These are phyloP conservation scores for Colletotrichum sidae DNA, from an alignment of 2,329 filamentous ascomycete species.

Conservation along the genomic window DNA sequence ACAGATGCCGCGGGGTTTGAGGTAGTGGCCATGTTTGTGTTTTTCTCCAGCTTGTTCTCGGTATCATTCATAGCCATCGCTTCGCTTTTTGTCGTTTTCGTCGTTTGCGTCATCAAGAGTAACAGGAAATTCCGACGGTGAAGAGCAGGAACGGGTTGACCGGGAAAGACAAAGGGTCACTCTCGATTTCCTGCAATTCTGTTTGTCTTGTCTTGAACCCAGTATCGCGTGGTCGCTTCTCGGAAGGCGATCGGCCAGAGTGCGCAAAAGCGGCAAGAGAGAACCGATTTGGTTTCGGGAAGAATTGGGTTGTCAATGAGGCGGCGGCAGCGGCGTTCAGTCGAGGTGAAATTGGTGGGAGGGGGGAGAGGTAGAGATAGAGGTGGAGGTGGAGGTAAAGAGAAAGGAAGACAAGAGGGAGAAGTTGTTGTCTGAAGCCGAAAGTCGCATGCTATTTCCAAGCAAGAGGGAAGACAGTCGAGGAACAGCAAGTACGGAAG, in stretches of 20 bases:
- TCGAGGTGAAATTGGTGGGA: slow-evolving; percentile 26
- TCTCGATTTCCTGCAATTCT: slow-evolving; percentile 11
- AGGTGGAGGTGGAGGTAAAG: not conserved
- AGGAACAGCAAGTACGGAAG: slow-evolving; percentile 6
- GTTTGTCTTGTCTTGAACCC: too few species aligned
- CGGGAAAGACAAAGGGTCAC: slow-evolving; percentile 40
- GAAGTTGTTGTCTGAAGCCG: slow-evolving; percentile 31
- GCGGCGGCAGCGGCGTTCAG: slow-evolving; percentile 30
- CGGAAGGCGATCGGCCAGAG: slow-evolving; percentile 13
- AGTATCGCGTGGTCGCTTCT: too few species aligned
- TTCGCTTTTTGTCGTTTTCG: slow-evolving; percentile 46
- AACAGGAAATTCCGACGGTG: not conserved
- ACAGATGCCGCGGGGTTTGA: slow-evolving; percentile 45
- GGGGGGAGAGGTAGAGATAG: not conserved
- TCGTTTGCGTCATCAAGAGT: slow-evolving; percentile 41
- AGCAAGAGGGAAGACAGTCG: slow-evolving; percentile 5
- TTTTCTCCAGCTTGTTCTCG: slow-evolving; percentile 50
- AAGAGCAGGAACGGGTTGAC: slow-evolving; percentile 39
- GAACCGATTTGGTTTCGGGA: slow-evolving; percentile 4
- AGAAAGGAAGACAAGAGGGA: slow-evolving; percentile 29
- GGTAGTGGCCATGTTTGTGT: slow-evolving; percentile 52
- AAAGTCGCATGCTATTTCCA: slow-evolving; percentile 35
- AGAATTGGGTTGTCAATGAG: slow-evolving; percentile 31
- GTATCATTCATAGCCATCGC: slow-evolving; percentile 55
- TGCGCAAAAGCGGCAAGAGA: slow-evolving; percentile 35